These are phyloP conservation scores for Cicer bijugum DNA, from an alignment of 306 rosid genomes.

Conservation along the genomic window DNA sequence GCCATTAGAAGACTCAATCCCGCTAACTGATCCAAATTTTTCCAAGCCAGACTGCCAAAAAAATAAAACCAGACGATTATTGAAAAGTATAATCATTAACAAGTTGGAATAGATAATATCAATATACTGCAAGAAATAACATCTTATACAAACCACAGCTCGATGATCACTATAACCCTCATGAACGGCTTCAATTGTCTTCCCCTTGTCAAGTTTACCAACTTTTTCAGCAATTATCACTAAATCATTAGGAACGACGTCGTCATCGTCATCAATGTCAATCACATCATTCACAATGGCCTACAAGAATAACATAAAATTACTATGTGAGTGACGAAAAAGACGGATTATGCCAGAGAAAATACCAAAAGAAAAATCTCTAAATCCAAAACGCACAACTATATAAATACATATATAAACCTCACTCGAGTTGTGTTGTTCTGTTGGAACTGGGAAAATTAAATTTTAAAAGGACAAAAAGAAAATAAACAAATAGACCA, in stretches of 20 bases:
- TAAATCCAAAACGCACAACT: too few species aligned
- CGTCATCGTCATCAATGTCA: conserved; percentile 67
- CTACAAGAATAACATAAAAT: conserved; percentile 48
- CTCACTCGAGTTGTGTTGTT: not conserved
- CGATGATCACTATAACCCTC: conserved; percentile 52
- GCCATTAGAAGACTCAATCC: conserved; percentile 53
- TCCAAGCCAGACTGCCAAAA: conserved; percentile 44
- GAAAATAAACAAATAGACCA: conserved; percentile 11
- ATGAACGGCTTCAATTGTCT: conserved; percentile 50
- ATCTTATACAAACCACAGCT: conserved; percentile 57
- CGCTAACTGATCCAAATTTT: conserved; percentile 50
- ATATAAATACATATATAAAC: too few species aligned
- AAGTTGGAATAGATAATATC: conserved; percentile 12
- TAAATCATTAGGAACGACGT: conserved; percentile 50
- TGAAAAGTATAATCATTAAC: conserved; percentile 46
- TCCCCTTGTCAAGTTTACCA: conserved; percentile 59
- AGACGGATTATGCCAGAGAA: not conserved
- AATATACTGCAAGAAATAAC: conserved; percentile 33
- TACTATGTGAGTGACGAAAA: conserved; percentile 8
- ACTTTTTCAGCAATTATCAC: conserved; percentile 55
- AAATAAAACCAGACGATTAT: conserved; percentile 45
- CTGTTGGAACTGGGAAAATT: not conserved
- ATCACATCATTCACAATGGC: conserved; percentile 60
- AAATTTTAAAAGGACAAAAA: not conserved
- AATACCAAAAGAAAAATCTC: too few species aligned